A percentile compares a stretch with the other conserved stretches of the same genome.
These are phyloP conservation scores for Leishmania gerbilli DNA, from an alignment of 208 protist species.

Conservation along the genomic window DNA sequence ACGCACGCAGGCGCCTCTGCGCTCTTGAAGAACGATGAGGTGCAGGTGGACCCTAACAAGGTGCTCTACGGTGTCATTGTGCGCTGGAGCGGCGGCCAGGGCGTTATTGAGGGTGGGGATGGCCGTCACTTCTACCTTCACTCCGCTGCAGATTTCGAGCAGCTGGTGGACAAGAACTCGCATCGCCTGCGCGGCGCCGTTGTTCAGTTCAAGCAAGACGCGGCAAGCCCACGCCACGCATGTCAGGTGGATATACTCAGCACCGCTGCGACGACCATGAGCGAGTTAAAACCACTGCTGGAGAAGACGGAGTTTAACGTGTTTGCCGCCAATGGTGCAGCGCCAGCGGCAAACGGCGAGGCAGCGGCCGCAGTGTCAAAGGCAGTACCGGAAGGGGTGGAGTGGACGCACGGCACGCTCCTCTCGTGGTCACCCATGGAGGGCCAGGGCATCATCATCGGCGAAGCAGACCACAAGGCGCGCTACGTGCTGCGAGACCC, in stretches of 20 bases:
- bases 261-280: constrained; percentile 39
- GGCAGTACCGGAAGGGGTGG: constrained; percentile 36
- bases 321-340: not conserved
- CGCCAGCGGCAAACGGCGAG: not conserved
- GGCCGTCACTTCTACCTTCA: constrained; percentile 74
- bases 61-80: constrained; percentile 83
- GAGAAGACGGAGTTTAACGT: constrained; percentile 8
- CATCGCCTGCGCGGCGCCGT: constrained; percentile 78
- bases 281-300: constrained; percentile 55
- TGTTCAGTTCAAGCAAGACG: constrained; percentile 67
- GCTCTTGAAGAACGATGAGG: constrained; percentile 5
- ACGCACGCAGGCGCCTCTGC: not conserved
- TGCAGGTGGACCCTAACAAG: constrained; percentile 35
- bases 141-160: constrained; percentile 73
- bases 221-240: constrained; percentile 51
- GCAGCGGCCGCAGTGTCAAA: constrained; percentile 2
- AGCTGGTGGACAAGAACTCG: constrained; percentile 70
- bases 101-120: constrained; percentile 72
- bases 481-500: constrained; percentile 87
- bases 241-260: constrained; percentile 70
- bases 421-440: constrained; percentile 75
- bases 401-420: constrained; percentile 68
- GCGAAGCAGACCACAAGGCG: constrained; percentile 36
- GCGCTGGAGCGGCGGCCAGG: constrained; percentile 89
- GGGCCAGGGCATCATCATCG: constrained; percentile 84